Percentiles rank a stretch among this genome's conserved stretches.
Conservation (phyloP, 352 stramenopile genomes). For the Phytophthora brassicae region DNA sequence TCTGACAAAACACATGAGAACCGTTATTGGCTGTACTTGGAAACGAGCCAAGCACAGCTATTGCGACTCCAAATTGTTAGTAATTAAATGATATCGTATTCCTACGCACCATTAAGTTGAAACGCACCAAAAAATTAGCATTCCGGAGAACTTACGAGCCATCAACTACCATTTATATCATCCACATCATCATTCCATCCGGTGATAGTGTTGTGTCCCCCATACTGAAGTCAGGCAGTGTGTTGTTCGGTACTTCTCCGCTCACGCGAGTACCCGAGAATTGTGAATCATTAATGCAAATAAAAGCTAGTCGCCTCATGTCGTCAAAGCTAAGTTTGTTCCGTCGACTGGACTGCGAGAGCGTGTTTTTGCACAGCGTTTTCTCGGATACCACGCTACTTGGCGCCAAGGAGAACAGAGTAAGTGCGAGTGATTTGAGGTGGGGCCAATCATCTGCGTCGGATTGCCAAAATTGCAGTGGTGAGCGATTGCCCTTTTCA, state of each 20-base stretch:
- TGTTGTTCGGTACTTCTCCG: slow-evolving; percentile 53
- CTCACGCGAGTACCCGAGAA: slow-evolving; percentile 53
- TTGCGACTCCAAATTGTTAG: slow-evolving; percentile 2
- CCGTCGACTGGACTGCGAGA: slow-evolving; percentile 62
- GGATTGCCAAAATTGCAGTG: slow-evolving; percentile 80
- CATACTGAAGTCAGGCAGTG: slow-evolving; percentile 72
- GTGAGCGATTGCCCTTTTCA: slow-evolving; percentile 75
- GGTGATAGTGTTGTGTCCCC: slow-evolving; percentile 65
- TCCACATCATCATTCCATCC: slow-evolving; percentile 89
- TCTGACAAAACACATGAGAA: too few relatives aligned
- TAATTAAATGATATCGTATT: background rate
- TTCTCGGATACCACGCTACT: slow-evolving; percentile 78
- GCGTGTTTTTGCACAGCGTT: slow-evolving; percentile 61
- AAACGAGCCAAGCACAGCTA: background rate
- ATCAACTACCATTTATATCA: slow-evolving; percentile 50
- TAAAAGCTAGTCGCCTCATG: slow-evolving; percentile 76
- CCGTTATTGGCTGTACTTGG: too few relatives aligned
- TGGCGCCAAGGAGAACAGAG: slow-evolving; percentile 75
- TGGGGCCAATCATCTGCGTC: slow-evolving; percentile 80
- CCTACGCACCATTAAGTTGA: background rate
- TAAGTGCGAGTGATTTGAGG: slow-evolving; percentile 70
- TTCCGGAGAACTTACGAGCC: too few relatives aligned
- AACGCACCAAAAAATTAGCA: background rate
- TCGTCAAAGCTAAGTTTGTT: slow-evolving; percentile 79
- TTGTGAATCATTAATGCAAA: slow-evolving; percentile 82